phyloP scores from a whole-genome alignment of 768 basidiomycete genomes.

The Dendrothele bispora region DNA sequence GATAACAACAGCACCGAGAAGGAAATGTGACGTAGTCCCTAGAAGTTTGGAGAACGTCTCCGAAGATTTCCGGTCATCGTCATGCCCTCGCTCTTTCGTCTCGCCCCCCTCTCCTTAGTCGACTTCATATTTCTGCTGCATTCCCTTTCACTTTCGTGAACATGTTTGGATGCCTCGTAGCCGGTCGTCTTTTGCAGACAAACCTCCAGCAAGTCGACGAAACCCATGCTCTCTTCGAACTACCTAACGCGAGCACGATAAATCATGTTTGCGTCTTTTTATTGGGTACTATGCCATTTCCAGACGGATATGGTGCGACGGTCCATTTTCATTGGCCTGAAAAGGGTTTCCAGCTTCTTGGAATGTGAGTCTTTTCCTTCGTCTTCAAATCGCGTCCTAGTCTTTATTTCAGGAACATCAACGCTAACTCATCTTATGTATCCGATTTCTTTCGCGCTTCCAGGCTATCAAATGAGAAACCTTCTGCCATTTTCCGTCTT shows the following conservation, averaged over 20 bases:
- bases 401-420: no score
- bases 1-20: no score
- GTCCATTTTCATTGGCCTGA: slow-evolving; percentile 89
- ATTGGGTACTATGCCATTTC: slow-evolving; percentile 79
- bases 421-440: no score
- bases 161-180: slow-evolving; percentile 83
- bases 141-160: no score
- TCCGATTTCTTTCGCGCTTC: no score
- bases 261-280: slow-evolving; percentile 89
- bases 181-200: slow-evolving; percentile 77
- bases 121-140: no score
- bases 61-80: no score
- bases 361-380: slow-evolving; percentile 58
- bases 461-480: slow-evolving; percentile 91
- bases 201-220: slow-evolving; percentile 81
- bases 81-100: no score
- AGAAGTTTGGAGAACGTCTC: no score
- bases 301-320: slow-evolving; percentile 79
- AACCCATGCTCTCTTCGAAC: slow-evolving; percentile 78
- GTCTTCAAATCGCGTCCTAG: background rate
- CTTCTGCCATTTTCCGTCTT: slow-evolving; percentile 85
- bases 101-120: no score
- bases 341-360: slow-evolving; percentile 82
- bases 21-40: no score
- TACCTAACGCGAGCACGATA: slow-evolving; percentile 67